Evolutionary conservation across 495 filamentous ascomycete species (phyloP).

Genomic region (Xanthoparmelia taractica): DNA sequence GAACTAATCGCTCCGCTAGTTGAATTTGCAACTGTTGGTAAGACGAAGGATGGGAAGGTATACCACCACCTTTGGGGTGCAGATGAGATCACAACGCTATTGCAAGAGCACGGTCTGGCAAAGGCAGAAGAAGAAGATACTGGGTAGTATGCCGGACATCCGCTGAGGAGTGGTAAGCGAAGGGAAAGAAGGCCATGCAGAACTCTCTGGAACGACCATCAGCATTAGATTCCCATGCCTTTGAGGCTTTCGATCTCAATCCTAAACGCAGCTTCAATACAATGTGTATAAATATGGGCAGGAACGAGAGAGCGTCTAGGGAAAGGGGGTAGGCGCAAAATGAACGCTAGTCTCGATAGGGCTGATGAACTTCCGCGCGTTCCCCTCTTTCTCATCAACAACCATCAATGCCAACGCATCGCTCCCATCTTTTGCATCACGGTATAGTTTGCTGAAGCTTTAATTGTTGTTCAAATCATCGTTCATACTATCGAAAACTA

Average conservation of each 20-base stretch:
- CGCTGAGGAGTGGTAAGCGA: neutral
- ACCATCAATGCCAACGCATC: slow-evolving; percentile 23
- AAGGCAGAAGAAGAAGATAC: slow-evolving; percentile 75
- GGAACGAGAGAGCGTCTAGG: slow-evolving; percentile 19
- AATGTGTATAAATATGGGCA: neutral
- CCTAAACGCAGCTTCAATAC: neutral
- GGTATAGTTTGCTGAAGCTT: neutral
- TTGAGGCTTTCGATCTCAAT: neutral
- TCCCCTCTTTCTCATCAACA: slow-evolving; percentile 20
- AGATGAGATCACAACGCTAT: slow-evolving; percentile 87
- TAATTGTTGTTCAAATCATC: too few relatives aligned
- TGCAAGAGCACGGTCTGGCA: slow-evolving; percentile 91
- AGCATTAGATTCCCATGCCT: slow-evolving; percentile 1
- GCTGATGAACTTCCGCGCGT: neutral
- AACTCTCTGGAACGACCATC: neutral
- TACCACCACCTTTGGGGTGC: slow-evolving; percentile 97
- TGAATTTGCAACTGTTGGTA: slow-evolving; percentile 96
- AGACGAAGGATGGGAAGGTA: slow-evolving; percentile 87
- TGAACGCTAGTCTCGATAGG: slow-evolving; percentile 12
- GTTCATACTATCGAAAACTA: too few relatives aligned
- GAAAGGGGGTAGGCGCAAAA: slow-evolving; percentile 15
- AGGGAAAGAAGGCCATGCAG: neutral
- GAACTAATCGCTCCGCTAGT: slow-evolving; percentile 44
- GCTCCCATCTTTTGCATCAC: slow-evolving; percentile 36
- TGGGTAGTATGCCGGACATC: slow-evolving; percentile 34